Evolutionary conservation across 2,329 filamentous ascomycete species (phyloP).

Genomic region (Cercospora sp.): DNA sequence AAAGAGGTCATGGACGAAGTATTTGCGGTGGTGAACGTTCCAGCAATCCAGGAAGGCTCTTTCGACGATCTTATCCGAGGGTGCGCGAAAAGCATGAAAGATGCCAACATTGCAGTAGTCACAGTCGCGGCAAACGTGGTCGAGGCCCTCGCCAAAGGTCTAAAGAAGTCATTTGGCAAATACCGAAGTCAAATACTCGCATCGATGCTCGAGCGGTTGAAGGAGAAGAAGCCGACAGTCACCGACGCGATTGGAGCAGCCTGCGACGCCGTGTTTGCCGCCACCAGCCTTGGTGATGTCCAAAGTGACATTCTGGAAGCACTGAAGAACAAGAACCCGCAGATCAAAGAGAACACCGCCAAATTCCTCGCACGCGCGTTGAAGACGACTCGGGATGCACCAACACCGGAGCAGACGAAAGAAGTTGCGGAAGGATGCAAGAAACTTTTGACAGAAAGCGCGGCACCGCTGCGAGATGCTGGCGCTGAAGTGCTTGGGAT

Average conservation of each 20-base stretch:
- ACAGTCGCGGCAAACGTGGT: constrained; percentile 91
- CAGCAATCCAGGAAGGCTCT: constrained; percentile 85
- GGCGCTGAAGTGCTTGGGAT: constrained; percentile 92
- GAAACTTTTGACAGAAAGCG: constrained; percentile 87
- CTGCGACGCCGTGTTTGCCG: constrained; percentile 68
- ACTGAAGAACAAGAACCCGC: constrained; percentile 91
- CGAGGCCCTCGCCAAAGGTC: constrained; percentile 81
- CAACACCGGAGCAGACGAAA: constrained; percentile 78
- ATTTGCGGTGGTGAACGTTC: constrained; percentile 74
- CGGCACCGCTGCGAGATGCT: constrained; percentile 79
- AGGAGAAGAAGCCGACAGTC: constrained; percentile 93
- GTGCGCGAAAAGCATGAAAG: constrained; percentile 96
- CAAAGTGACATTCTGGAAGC: constrained; percentile 87
- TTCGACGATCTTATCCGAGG: constrained; percentile 81
- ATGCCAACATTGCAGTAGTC: constrained; percentile 94
- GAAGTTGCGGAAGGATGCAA: constrained; percentile 85
- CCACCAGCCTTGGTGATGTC: constrained; percentile 76
- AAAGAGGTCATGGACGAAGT: constrained; percentile 91
- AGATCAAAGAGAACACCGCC: constrained; percentile 93
- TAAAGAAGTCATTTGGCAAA: constrained; percentile 75
- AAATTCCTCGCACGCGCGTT: constrained; percentile 90
- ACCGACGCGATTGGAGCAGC: constrained; percentile 84
- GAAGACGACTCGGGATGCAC: constrained; percentile 78
- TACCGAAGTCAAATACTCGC: constrained; percentile 79
- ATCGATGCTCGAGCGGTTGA: constrained; percentile 90